These are phyloP conservation scores for Urtica urens DNA, from an alignment of 306 rosid genomes.

Conservation along the genomic window DNA sequence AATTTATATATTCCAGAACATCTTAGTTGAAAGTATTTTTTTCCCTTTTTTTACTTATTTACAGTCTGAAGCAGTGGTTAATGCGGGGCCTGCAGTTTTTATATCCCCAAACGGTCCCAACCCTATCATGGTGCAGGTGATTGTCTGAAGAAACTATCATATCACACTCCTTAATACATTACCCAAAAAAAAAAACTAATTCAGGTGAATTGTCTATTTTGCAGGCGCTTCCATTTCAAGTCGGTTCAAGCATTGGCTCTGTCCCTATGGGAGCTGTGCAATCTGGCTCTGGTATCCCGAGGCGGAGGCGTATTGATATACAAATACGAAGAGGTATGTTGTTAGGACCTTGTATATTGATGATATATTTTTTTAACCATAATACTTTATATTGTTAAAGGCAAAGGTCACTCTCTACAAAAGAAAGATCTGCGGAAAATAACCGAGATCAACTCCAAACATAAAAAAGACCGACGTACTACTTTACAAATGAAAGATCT, in stretches of 20 bases:
- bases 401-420: too few relatives aligned
- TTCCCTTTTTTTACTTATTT: conserved; percentile 11
- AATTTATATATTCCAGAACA: neutral
- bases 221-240: conserved; percentile 92
- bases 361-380: too few relatives aligned
- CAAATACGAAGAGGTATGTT: conserved; percentile 82
- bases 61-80: conserved; percentile 92
- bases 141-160: conserved; percentile 14
- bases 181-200: conserved; percentile 14
- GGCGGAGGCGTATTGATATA: conserved; percentile 85
- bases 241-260: conserved; percentile 58
- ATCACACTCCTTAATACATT: too few relatives aligned
- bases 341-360: too few relatives aligned
- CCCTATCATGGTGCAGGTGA: conserved; percentile 95
- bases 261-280: conserved; percentile 66
- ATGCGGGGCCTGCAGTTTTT: conserved; percentile 95
- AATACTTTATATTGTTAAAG: too few relatives aligned
- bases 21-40: neutral
- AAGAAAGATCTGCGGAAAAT: too few relatives aligned
- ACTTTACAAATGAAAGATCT: too few relatives aligned
- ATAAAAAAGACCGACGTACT: too few relatives aligned
- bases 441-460: too few relatives aligned
- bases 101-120: conserved; percentile 86
- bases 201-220: conserved; percentile 34
- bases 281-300: conserved; percentile 55